Conservation (phyloP, 75 land plant genomes). For the Azolla pinnata region DNA sequence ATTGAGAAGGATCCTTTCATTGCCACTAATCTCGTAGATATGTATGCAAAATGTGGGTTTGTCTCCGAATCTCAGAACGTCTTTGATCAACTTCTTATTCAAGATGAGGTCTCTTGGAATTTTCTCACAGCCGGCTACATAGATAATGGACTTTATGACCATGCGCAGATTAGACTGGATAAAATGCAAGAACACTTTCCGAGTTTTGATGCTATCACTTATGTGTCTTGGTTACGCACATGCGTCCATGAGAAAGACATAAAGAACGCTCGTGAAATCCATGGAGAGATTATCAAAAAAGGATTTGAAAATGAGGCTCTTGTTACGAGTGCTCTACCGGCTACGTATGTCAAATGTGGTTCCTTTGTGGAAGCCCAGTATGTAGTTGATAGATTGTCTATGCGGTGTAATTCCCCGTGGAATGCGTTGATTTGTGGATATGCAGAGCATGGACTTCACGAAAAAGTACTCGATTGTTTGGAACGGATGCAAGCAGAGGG, state of each 20-base stretch:
- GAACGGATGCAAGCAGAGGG: conserved; percentile 18
- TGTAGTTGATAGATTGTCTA: conserved; percentile 15
- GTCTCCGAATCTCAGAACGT: neutral
- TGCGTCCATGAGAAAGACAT: too few relatives aligned
- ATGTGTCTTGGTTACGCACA: too few relatives aligned
- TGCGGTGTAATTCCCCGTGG: conserved; percentile 6
- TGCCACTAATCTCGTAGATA: conserved; percentile 4
- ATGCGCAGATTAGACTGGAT: too few relatives aligned
- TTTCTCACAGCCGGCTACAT: too few relatives aligned
- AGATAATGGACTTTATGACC: neutral
- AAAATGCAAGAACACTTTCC: too few relatives aligned
- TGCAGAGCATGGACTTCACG: conserved; percentile 14
- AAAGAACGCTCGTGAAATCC: too few relatives aligned
- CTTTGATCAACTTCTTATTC: neutral
- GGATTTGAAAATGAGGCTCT: too few relatives aligned
- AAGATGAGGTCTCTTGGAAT: conserved; percentile 6
- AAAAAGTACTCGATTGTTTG: conserved; percentile 23
- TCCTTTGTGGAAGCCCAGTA: conserved; percentile 8
- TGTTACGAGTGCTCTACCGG: too few relatives aligned
- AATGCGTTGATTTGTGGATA: conserved; percentile 19
- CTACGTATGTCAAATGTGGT: too few relatives aligned
- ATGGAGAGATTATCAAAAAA: too few relatives aligned
- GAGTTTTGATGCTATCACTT: too few relatives aligned
- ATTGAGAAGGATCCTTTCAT: neutral
- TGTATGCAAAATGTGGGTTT: neutral